Base-by-base conservation (phyloP, 2,329 filamentous ascomycete species). In the Venturia pyrina region DNA sequence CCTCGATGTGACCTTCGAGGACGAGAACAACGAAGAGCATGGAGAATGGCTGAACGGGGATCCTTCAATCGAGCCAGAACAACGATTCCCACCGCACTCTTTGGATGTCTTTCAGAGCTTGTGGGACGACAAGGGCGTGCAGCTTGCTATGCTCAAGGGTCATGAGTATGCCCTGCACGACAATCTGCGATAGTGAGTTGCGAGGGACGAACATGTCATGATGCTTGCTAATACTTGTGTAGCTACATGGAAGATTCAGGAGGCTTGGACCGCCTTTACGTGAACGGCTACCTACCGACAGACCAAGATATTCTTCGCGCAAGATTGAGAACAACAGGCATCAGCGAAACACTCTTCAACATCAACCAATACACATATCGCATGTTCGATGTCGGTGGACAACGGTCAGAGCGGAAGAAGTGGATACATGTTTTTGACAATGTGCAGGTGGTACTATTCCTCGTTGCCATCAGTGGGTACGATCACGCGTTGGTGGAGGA, bases 371-470 rank as follows among this genome's bases (percentile, higher is more conserved):
- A 97, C 72, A 96, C 92, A 69, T 97, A 97, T 79, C 89, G 92
- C 72, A 97, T 98, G 92, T 96, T 96, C 77, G 92, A 96, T 73
- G 92, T 96, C 60, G 92, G 92, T 75, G 92, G 92, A 66, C 92
- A 96, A 75, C 84, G 92, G 71, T 96, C 92, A 37, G 92, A 96
- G 78, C 89, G 92, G 68, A 96, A 96, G 84, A 96, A 96, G 81
- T 96, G 92, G 92, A 96, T 96, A 69, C 92, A 96, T 76, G 95
- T 92, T 74, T 96, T 96, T 75, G 92, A 96, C 76, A 95, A 95
- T 69, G 92, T 96, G 68, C 92, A 95, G 73, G 93, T 91, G 70
- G 82, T 98, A 65, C 82, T 98, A 50, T 98, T 98, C 79, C 84
- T 98, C 70, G 93, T 96, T 64, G 93, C 93, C 61, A 93, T 98